Evolutionary conservation across 2,329 filamentous ascomycete genomes (phyloP).

Genomic region (Fusarium staphyleae): DNA sequence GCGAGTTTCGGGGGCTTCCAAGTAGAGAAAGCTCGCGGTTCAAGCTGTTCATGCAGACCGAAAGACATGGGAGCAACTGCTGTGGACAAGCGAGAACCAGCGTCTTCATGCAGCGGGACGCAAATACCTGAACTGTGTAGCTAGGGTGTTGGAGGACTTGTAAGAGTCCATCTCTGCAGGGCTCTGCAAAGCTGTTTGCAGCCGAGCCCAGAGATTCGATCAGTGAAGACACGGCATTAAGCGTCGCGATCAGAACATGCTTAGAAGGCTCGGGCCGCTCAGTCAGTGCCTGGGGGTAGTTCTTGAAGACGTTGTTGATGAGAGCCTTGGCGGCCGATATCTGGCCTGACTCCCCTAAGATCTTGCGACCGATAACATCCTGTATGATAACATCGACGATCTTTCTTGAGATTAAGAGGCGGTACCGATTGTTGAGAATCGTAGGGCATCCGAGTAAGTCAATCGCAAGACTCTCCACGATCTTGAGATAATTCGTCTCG

Average conservation of each 20-base stretch:
- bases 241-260: slow-evolving; percentile 77
- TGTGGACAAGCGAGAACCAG: slow-evolving; percentile 92
- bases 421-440: slow-evolving; percentile 85
- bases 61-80: slow-evolving; percentile 88
- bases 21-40: slow-evolving; percentile 84
- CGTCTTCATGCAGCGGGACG: slow-evolving; percentile 82
- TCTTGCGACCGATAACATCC: slow-evolving; percentile 78
- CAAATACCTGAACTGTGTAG: slow-evolving; percentile 93
- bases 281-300: slow-evolving; percentile 88
- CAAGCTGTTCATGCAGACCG: slow-evolving; percentile 96
- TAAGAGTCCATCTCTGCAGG: slow-evolving; percentile 83
- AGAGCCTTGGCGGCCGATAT: slow-evolving; percentile 80
- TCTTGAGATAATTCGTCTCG: slow-evolving; percentile 80
- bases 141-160: slow-evolving; percentile 94
- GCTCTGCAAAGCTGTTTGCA: slow-evolving; percentile 78
- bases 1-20: slow-evolving; percentile 75
- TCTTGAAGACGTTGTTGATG: slow-evolving; percentile 88
- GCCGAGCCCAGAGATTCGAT: slow-evolving; percentile 84
- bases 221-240: slow-evolving; percentile 81
- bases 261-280: slow-evolving; percentile 91
- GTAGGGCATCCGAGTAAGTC: slow-evolving; percentile 80
- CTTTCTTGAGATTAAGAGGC: slow-evolving; percentile 82
- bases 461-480: slow-evolving; percentile 80
- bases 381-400: slow-evolving; percentile 86
- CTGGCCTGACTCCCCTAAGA: slow-evolving; percentile 90